Percentiles rank a stretch among this genome's conserved stretches.
These are phyloP conservation scores for Salix arbutifolia DNA, from an alignment of 345 rosid species.

Conservation along the genomic window DNA sequence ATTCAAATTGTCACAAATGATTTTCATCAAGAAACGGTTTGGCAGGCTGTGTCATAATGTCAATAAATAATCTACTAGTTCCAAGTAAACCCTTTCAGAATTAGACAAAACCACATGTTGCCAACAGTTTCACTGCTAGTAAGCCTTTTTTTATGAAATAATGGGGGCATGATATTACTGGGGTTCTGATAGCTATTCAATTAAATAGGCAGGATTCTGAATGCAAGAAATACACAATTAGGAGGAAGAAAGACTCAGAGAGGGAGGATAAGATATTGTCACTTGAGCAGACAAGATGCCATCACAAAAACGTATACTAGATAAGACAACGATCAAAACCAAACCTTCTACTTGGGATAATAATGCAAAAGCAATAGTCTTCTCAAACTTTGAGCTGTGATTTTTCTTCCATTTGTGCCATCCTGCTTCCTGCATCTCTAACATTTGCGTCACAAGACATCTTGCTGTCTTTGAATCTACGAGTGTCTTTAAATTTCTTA, in stretches of 20 bases:
- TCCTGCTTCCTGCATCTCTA: constrained; percentile 69
- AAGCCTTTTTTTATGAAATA: not conserved
- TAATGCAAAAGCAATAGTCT: constrained; percentile 69
- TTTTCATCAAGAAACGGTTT: not conserved
- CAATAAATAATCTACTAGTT: not conserved
- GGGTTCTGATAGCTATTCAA: not conserved
- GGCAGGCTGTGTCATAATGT: no score
- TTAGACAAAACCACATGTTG: not conserved
- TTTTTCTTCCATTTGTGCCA: constrained; percentile 81
- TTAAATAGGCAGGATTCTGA: not conserved
- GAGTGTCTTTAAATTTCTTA: constrained; percentile 54
- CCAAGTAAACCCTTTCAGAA: not conserved
- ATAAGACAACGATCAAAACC: not conserved
- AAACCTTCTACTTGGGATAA: constrained; percentile 85
- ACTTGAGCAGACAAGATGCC: not conserved
- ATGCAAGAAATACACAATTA: not conserved
- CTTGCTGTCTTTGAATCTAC: constrained; percentile 51
- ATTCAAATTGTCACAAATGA: not conserved
- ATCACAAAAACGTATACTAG: not conserved
- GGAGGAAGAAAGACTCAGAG: not conserved
- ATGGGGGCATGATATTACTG: not conserved
- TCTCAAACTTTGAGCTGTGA: constrained; percentile 74
- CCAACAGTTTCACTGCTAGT: not conserved
- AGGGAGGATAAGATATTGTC: not conserved
- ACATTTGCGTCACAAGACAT: constrained; percentile 78